Percentiles rank a stretch among this genome's conserved stretches.
Evolutionary conservation across 805 yeast genomes (phyloP).

Genomic region (Isabelozyma gotoi): DNA sequence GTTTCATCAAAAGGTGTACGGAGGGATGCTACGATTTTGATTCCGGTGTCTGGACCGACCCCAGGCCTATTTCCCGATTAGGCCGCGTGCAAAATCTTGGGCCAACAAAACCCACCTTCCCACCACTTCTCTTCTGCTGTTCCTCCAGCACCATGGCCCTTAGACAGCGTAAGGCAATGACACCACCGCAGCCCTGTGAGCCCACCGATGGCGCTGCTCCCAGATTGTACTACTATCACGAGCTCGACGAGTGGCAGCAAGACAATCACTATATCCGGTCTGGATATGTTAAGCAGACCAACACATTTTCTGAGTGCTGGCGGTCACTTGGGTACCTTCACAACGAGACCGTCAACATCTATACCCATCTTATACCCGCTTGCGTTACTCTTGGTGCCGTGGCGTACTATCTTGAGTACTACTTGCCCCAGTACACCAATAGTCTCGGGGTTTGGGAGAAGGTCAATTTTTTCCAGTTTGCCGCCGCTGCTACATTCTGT

Average conservation of each 20-base stretch:
- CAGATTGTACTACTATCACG: slow-evolving; percentile 43
- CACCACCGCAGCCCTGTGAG: background rate
- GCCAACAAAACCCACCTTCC: background rate
- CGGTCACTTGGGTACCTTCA: slow-evolving; percentile 55
- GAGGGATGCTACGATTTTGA: too few species aligned
- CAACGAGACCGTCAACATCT: slow-evolving; percentile 73
- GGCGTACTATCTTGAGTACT: slow-evolving; percentile 26
- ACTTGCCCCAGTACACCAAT: slow-evolving; percentile 19
- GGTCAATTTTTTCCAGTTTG: slow-evolving; percentile 52
- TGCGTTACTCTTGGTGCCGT: slow-evolving; percentile 24
- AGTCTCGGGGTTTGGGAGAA: slow-evolving; percentile 41
- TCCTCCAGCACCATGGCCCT: background rate
- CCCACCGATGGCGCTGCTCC: background rate
- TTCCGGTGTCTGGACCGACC: background rate
- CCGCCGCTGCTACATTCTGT: slow-evolving; percentile 58
- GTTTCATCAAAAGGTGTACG: too few species aligned
- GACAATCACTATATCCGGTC: slow-evolving; percentile 67
- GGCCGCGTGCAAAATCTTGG: background rate
- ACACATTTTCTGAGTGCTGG: slow-evolving; percentile 45
- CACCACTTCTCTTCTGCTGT: background rate
- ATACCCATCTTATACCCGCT: slow-evolving; percentile 59
- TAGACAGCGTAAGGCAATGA: background rate
- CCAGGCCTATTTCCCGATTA: background rate
- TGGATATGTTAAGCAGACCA: slow-evolving; percentile 63
- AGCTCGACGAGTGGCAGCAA: slow-evolving; percentile 69